Evolutionary conservation across 805 yeast genomes (phyloP).

Genomic region (Candida qinlingensis): DNA sequence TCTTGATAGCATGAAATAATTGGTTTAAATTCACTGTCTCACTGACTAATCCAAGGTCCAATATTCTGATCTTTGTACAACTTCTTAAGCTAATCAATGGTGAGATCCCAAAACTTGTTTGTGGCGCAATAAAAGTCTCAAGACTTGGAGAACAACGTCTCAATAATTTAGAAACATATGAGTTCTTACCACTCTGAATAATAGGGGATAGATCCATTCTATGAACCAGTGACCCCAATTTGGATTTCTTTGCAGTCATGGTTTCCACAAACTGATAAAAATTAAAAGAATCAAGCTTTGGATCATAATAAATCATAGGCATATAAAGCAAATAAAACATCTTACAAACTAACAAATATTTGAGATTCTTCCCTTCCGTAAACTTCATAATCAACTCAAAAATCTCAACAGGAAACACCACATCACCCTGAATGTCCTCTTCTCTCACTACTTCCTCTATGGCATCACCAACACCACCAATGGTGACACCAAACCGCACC

Average conservation of each 20-base stretch:
- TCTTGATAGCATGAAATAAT: conserved; percentile 67
- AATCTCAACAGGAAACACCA: conserved; percentile 24
- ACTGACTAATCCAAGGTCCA: conserved; percentile 82
- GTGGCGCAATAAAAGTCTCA: conserved; percentile 80
- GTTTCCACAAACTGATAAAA: conserved; percentile 70
- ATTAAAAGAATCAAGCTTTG: conserved; percentile 60
- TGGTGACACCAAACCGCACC: conserved; percentile 1
- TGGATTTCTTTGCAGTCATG: conserved; percentile 44
- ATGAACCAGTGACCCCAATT: conserved; percentile 52
- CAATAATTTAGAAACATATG: conserved; percentile 76
- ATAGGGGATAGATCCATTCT: conserved; percentile 71
- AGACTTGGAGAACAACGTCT: conserved; percentile 68
- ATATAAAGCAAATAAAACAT: conserved; percentile 54
- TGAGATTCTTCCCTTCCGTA: conserved; percentile 34
- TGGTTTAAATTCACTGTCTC: conserved; percentile 84
- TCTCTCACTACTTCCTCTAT: neutral
- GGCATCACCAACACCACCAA: neutral
- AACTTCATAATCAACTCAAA: conserved; percentile 25
- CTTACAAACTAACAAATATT: conserved; percentile 55
- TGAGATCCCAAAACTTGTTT: conserved; percentile 88
- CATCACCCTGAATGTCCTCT: neutral
- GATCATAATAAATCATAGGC: conserved; percentile 62
- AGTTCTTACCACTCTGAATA: conserved; percentile 88
- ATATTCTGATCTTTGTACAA: conserved; percentile 55
- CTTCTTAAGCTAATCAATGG: conserved; percentile 78